phyloP scores from a whole-genome alignment of 2,329 filamentous ascomycete species.

The Aspergillus aculeatus region DNA sequence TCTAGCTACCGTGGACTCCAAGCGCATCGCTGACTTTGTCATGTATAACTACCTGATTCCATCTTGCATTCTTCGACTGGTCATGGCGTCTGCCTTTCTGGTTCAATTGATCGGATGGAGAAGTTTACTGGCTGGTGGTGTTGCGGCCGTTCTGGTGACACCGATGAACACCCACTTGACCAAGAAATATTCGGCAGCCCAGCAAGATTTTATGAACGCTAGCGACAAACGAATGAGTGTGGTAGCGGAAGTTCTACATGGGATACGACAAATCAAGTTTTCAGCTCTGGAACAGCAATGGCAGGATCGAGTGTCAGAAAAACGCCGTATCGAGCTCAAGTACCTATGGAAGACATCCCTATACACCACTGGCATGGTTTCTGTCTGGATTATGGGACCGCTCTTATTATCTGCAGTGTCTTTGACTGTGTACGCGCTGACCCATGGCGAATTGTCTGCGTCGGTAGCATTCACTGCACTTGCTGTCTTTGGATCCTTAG shows the following conservation, averaged over 20 bases:
- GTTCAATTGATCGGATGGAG: conserved; percentile 68
- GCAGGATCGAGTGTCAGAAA: conserved; percentile 65
- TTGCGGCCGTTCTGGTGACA: conserved; percentile 61
- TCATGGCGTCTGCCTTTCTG: conserved; percentile 65
- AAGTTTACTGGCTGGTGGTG: conserved; percentile 63
- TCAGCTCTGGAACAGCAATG: conserved; percentile 72
- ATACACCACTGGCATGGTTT: conserved; percentile 61
- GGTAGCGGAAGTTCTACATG: conserved; percentile 71
- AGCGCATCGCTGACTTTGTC: conserved; percentile 66
- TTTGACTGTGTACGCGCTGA: conserved; percentile 64
- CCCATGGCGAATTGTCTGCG: conserved; percentile 63
- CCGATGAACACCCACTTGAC: conserved; percentile 68
- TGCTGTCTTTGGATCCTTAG: conserved; percentile 69
- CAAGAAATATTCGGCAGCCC: conserved; percentile 61
- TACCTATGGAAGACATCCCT: conserved; percentile 66
- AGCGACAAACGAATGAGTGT: conserved; percentile 71
- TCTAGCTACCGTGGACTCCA: conserved; percentile 71
- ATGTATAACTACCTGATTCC: conserved; percentile 65
- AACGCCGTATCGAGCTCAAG: conserved; percentile 63
- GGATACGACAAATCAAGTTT: conserved; percentile 81
- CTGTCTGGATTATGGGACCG: conserved; percentile 70
- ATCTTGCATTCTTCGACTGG: conserved; percentile 60
- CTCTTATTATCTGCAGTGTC: conserved; percentile 71
- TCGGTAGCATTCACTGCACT: conserved; percentile 78
- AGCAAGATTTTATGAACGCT: conserved; percentile 71